phyloP scores from a whole-genome alignment of 495 filamentous ascomycete species.

The Talaromyces nanjingensis region DNA sequence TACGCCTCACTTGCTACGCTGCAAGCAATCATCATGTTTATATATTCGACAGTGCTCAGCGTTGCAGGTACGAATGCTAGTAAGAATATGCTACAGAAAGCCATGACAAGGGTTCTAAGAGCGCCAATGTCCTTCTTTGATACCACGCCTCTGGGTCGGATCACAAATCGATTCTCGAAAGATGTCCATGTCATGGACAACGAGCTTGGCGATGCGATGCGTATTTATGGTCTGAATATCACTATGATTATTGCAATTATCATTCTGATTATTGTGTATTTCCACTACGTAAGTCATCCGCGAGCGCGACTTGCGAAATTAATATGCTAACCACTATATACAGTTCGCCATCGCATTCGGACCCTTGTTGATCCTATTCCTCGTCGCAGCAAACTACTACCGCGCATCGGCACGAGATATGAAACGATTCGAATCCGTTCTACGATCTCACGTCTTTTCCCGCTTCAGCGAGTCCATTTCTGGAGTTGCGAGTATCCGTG shows the following conservation, averaged over 20 bases:
- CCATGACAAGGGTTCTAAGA: conserved; percentile 71
- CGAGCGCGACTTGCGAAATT: no score
- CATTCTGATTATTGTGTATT: conserved; percentile 83
- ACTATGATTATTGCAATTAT: conserved; percentile 75
- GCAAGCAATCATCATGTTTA: conserved; percentile 76
- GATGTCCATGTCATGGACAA: conserved; percentile 97
- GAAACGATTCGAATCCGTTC: conserved; percentile 85
- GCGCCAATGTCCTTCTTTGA: conserved; percentile 98
- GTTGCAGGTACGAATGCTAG: conserved; percentile 62
- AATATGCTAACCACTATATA: not conserved
- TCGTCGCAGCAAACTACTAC: conserved; percentile 83
- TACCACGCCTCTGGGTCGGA: conserved; percentile 90
- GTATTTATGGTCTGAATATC: conserved; percentile 86
- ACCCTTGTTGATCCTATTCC: conserved; percentile 71
- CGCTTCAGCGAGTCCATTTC: conserved; percentile 83
- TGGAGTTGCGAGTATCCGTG: conserved; percentile 77
- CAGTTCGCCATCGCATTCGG: conserved; percentile 80
- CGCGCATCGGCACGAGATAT: conserved; percentile 85
- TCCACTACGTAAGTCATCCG: conserved; percentile 55
- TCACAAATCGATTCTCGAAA: conserved; percentile 94
- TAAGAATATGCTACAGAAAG: conserved; percentile 75
- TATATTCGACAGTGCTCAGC: conserved; percentile 61
- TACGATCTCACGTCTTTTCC: conserved; percentile 83
- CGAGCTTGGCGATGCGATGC: conserved; percentile 78
- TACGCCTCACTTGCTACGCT: conserved; percentile 70